Percentiles rank a stretch among this genome's conserved stretches.
phyloP scores from a whole-genome alignment of 1,284 basidiomycete genomes.

The Cryptococcus jaspeensis region DNA sequence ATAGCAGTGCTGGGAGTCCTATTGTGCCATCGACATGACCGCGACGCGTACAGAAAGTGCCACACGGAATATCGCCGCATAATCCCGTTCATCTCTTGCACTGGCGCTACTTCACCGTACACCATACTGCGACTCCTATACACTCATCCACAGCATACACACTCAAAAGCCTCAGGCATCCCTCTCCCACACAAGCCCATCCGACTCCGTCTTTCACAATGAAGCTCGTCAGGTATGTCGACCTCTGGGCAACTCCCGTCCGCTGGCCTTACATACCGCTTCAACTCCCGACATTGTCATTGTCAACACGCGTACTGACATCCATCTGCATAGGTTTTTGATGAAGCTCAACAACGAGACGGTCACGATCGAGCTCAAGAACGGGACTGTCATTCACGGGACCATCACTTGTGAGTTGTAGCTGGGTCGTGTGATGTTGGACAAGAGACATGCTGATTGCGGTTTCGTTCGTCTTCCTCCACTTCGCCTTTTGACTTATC shows the following conservation, averaged over 20 bases:
- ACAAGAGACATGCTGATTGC: not conserved
- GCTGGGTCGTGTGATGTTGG: not conserved
- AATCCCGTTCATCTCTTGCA: too few relatives aligned
- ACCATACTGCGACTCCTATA: too few relatives aligned
- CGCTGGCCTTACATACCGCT: conserved; percentile 3
- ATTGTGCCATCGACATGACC: too few relatives aligned
- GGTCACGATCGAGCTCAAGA: conserved; percentile 97
- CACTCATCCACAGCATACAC: too few relatives aligned
- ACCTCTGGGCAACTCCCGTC: not conserved
- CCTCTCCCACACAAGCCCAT: conserved; percentile 11
- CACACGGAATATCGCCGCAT: too few relatives aligned
- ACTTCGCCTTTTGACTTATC: not conserved
- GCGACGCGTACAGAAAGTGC: too few relatives aligned
- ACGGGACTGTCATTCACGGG: conserved; percentile 91
- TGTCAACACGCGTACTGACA: too few relatives aligned
- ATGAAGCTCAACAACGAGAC: conserved; percentile 99
- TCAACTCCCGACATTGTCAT: too few relatives aligned
- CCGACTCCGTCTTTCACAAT: conserved; percentile 50
- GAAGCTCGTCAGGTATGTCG: conserved; percentile 53
- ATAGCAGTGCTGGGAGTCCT: too few relatives aligned
- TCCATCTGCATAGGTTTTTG: conserved; percentile 68
- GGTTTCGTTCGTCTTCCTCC: not conserved
- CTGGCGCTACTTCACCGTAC: too few relatives aligned
- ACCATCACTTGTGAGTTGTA: conserved; percentile 83
- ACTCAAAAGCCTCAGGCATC: too few relatives aligned